Evolutionary conservation across 495 filamentous ascomycete genomes (phyloP).

Genomic region (Xylaria telfairii): DNA sequence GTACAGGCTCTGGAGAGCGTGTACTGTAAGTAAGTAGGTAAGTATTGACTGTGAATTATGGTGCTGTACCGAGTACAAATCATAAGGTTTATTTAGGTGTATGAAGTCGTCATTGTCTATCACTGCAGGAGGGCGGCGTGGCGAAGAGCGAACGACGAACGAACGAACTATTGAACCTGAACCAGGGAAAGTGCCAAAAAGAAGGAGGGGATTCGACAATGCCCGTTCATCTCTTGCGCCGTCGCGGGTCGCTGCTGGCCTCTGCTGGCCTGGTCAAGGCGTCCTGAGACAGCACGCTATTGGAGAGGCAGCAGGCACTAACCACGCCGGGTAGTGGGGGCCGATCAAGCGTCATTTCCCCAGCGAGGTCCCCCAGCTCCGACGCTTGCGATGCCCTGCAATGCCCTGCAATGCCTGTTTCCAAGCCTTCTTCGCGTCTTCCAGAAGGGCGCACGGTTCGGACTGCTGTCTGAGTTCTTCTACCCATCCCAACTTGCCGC

Average conservation of each 20-base stretch:
- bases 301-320: constrained; percentile 7
- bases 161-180: background rate
- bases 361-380: constrained; percentile 15
- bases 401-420: too few relatives aligned
- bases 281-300: constrained; percentile 20
- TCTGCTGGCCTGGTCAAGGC: constrained; percentile 1
- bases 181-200: background rate
- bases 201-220: constrained; percentile 20
- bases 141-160: constrained; percentile 25
- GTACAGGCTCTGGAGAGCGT: too few relatives aligned
- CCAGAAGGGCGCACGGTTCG: constrained; percentile 41
- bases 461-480: constrained; percentile 27
- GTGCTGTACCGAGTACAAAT: too few relatives aligned
- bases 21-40: too few relatives aligned
- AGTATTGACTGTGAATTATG: too few relatives aligned
- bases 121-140: constrained; percentile 9
- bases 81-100: too few relatives aligned
- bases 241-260: constrained; percentile 7
- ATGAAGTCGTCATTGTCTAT: background rate
- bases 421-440: constrained; percentile 42
- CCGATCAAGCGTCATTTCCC: constrained; percentile 10
- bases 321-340: constrained; percentile 17
- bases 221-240: constrained; percentile 10
- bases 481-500: background rate
- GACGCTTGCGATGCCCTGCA: constrained; percentile 26